A percentile compares a stretch with the other conserved stretches of the same genome.
Evolutionary conservation across 1,139 yeast genomes (phyloP).

Genomic region (Saccharomyces hybrid): DNA sequence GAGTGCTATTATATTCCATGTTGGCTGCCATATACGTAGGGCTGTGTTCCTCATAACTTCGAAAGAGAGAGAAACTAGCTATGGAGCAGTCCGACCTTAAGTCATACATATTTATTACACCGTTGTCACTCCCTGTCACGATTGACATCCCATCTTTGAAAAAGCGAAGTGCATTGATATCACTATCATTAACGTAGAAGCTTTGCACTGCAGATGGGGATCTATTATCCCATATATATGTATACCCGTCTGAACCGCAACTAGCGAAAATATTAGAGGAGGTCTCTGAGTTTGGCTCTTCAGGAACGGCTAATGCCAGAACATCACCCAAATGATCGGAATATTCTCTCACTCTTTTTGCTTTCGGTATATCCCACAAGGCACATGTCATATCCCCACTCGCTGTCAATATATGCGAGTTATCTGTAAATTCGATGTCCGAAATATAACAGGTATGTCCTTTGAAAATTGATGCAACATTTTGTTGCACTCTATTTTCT

Average conservation of each 20-base stretch:
- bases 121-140: conserved; percentile 74
- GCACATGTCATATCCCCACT: conserved; percentile 81
- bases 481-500: conserved; percentile 35
- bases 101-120: conserved; percentile 64
- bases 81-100: conserved; percentile 70
- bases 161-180: conserved; percentile 57
- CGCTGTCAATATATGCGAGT: conserved; percentile 53
- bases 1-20: conserved; percentile 8
- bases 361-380: conserved; percentile 70
- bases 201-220: conserved; percentile 47
- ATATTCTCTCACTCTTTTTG: conserved; percentile 48
- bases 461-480: conserved; percentile 49
- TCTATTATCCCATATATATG: conserved; percentile 67
- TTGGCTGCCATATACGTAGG: conserved; percentile 15
- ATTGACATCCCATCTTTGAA: conserved; percentile 68
- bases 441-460: conserved; percentile 83
- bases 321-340: conserved; percentile 80
- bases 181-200: conserved; percentile 55
- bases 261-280: conserved; percentile 43
- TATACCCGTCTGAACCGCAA: conserved; percentile 71
- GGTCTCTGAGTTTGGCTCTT: conserved; percentile 13
- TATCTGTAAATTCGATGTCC: conserved; percentile 58
- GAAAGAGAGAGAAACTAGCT: conserved; percentile 41
- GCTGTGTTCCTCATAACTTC: conserved; percentile 8
- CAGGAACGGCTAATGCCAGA: conserved; percentile 40